phyloP scores from a whole-genome alignment of 2,329 filamentous ascomycete species.

The Talaromyces sp. region DNA sequence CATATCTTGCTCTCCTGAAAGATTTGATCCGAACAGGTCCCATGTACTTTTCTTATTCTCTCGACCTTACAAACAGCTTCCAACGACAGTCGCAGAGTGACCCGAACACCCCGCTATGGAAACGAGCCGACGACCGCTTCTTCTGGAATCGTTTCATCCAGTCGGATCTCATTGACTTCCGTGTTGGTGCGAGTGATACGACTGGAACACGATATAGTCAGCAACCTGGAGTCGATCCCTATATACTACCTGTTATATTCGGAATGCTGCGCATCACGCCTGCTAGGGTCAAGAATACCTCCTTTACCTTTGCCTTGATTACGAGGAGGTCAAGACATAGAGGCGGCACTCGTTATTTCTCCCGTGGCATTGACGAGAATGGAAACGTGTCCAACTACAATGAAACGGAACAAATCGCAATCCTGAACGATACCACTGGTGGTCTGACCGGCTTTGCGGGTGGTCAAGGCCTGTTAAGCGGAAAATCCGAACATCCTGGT shows the following conservation, averaged over 20 bases:
- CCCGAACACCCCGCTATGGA: conserved; percentile 71
- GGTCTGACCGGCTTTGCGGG: conserved; percentile 76
- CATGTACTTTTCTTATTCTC: conserved; percentile 97
- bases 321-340: conserved; percentile 83
- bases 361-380: conserved; percentile 84
- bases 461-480: conserved; percentile 69
- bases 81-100: conserved; percentile 83
- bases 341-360: conserved; percentile 90
- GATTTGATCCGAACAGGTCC: conserved; percentile 74
- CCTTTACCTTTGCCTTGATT: conserved; percentile 80
- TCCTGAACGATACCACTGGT: conserved; percentile 75
- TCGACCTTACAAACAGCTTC: conserved; percentile 95
- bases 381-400: conserved; percentile 99
- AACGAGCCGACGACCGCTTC: conserved; percentile 90
- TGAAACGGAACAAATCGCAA: conserved; percentile 88
- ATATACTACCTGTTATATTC: conserved; percentile 91
- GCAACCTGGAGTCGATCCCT: conserved; percentile 77
- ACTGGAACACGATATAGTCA: conserved; percentile 46
- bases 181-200: conserved; percentile 51
- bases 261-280: conserved; percentile 90
- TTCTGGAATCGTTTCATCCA: conserved; percentile 97
- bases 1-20: conserved; percentile 77
- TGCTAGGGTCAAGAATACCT: conserved; percentile 77
- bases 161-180: conserved; percentile 85
- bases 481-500: conserved; percentile 57